Base-by-base conservation (phyloP, 768 basidiomycete genomes). In the Pholiota molesta region DNA sequence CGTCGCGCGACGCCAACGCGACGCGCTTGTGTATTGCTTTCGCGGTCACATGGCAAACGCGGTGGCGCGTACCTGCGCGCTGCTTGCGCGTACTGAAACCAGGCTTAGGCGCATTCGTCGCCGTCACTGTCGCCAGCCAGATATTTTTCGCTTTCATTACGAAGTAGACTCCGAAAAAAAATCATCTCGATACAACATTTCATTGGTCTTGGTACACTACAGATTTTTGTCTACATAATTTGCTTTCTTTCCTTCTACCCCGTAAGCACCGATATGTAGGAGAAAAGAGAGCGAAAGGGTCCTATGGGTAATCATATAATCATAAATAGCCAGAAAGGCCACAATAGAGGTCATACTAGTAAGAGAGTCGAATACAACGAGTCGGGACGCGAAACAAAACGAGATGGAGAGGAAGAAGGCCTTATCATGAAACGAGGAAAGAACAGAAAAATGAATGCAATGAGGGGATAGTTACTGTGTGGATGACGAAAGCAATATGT, bases 141-240 rank as follows among this genome's bases (percentile, higher is more conserved):
- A n/a, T n/a, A n/a, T n/a, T n/a, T n/a, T n/a, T n/a, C n/a, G n/a
- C n/a, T n/a, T n/a, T n/a, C n/a, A n/a, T n/a, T n/a, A n/a, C n/a
- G n/a, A n/a, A n/a, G n/a, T n/a, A n/a, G n/a, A n/a, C n/a, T n/a
- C 11, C 11, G 26, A 52, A 26, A 13, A 13, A 17, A 29, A 29
- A 29, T 54, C 28, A 14, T 37, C 14, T n/a, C 33, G 28, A 44
- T 55, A 42, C 40, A 23, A 39, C 17, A 31, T 53, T 53, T 53
- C 4, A 26, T 42, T 56, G 28, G 2, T 28, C 35, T 40, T 26
- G 42, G 23, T 42, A 42, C 54, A 42, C 54, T 40, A 55, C 54
- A 55, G 26, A 23, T 55, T 39, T 54, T 54, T 54, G 21, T 55
- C 54, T 55, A 55, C 54, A 55, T 37, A 55, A 37, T 26, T 21